Base-by-base conservation (phyloP, 176 grass and related monocot species). In the Oryza meyeriana region DNA sequence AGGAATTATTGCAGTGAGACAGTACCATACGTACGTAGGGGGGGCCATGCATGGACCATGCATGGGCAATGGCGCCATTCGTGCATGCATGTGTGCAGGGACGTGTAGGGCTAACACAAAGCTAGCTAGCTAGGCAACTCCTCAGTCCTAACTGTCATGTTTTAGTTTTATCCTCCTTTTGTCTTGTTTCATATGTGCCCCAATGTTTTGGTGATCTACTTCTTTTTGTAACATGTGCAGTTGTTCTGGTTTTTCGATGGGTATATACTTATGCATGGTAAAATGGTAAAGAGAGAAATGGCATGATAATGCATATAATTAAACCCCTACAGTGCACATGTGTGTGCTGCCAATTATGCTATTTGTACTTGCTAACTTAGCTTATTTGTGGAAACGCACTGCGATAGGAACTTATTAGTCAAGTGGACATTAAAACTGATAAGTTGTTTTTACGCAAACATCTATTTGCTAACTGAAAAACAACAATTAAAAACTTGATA, bases 1-100 rank as follows among this genome's bases (percentile, higher is more conserved):
- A 69, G 31, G 63, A 78, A 83, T 90, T 79, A 90, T 90, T 90
- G 88, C 61, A 86, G 79, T 39, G 42, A 75, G 52, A 58, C 20
- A 58, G 52, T 59, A 59, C 8, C 55, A 59, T 1, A 59, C 55
- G 55, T 59, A 59, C 55, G 55, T 24, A 25, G 6, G 6, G n/a
- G 2, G 55, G n/a, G 22, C 22, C 20, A n/a, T 9, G 52, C 48
- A 18, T 48, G 44, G 44, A 6, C 44, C 44, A 47, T 47, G 42
- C 78, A 90, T 73, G 50, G 74, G 20, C 66, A 59, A 34, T 82
- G 79, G 59, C 45, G 88, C 79, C 79, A 82, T 86, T 78, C n/a
- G n/a, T n/a, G 82, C 86, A 84, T 83, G 55, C 55, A 47, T 80
- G 75, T 81, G 33, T 66, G 22, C 83, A 26, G 33, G 10, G 61